Conservation (phyloP, 2,329 filamentous ascomycete species). For the Chaetomium globosum region DNA sequence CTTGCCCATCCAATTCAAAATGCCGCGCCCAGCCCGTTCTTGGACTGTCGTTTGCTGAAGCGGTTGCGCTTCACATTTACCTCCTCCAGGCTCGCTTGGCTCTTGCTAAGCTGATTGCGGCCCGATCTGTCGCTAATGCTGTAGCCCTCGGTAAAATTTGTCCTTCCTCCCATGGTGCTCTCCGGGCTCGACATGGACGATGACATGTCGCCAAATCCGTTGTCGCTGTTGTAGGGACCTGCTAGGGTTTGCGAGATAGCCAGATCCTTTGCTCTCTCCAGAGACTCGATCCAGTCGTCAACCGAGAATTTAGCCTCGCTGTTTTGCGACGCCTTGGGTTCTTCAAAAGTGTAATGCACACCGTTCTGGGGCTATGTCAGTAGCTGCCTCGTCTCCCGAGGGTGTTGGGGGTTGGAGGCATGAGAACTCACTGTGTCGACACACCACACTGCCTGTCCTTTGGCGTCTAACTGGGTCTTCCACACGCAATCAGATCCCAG, state of each 20-base stretch:
- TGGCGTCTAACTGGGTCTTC: slow-evolving; percentile 80
- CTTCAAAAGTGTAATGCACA: slow-evolving; percentile 90
- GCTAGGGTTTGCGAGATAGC: slow-evolving; percentile 72
- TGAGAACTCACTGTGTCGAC: slow-evolving; percentile 80
- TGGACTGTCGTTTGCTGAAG: slow-evolving; percentile 92
- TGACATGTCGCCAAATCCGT: slow-evolving; percentile 67
- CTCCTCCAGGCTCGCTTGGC: slow-evolving; percentile 57
- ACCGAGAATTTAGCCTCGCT: slow-evolving; percentile 69
- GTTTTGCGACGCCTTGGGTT: slow-evolving; percentile 71
- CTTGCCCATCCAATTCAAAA: slow-evolving; percentile 56
- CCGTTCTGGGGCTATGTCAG: slow-evolving; percentile 62
- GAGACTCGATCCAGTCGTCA: slow-evolving; percentile 88
- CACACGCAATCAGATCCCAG: slow-evolving; percentile 74
- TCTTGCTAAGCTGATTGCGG: slow-evolving; percentile 62
- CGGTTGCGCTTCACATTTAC: slow-evolving; percentile 59
- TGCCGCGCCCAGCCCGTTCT: slow-evolving; percentile 81
- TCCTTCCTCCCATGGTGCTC: slow-evolving; percentile 67
- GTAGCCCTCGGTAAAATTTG: slow-evolving; percentile 54
- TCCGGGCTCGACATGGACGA: slow-evolving; percentile 75
- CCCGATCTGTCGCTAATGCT: slow-evolving; percentile 56
- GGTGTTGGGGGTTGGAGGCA: slow-evolving; percentile 15
- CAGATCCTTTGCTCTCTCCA: slow-evolving; percentile 84
- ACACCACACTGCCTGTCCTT: slow-evolving; percentile 84
- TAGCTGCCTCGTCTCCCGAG: background rate
- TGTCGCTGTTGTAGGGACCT: slow-evolving; percentile 68